A percentile compares a stretch with the other conserved stretches of the same genome.
phyloP scores from a whole-genome alignment of 495 filamentous ascomycete genomes.

The Tuber brumale region DNA sequence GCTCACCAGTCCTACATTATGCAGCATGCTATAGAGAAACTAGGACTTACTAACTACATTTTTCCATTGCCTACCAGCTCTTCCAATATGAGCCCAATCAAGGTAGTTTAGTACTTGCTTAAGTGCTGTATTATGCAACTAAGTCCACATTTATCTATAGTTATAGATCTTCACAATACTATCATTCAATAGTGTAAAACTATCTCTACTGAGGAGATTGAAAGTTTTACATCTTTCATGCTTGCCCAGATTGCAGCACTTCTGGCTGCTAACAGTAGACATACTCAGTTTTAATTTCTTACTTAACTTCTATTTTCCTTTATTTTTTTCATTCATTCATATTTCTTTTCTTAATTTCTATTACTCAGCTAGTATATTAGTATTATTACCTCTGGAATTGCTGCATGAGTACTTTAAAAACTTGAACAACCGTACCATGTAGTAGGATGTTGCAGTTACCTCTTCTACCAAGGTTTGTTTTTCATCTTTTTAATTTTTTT shows the following conservation, averaged over 20 bases:
- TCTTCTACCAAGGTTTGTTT: no score
- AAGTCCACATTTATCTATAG: background rate
- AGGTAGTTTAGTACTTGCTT: conserved; percentile 12
- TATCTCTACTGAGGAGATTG: background rate
- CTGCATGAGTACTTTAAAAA: no score
- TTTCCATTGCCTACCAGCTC: conserved; percentile 7
- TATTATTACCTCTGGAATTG: no score
- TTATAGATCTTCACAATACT: background rate
- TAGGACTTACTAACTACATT: conserved; percentile 6
- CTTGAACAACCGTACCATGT: no score
- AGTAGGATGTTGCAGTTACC: no score
- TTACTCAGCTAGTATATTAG: no score
- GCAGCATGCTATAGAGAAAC: background rate
- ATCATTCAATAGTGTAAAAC: conserved; percentile 6
- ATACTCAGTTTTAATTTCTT: background rate
- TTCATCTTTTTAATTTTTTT: no score
- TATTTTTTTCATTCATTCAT: no score
- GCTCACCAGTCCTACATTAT: background rate
- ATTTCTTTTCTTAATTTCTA: no score
- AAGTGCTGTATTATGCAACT: conserved; percentile 3
- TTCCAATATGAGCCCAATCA: conserved; percentile 17
- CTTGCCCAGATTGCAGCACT: fast-evolving
- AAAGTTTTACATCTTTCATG: background rate
- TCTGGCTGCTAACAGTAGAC: fast-evolving
- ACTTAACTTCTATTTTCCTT: background rate